A percentile compares a stretch with the other conserved stretches of the same genome.
phyloP scores from a whole-genome alignment of 73 alveolate genomes.

The Effrenium voratum region DNA sequence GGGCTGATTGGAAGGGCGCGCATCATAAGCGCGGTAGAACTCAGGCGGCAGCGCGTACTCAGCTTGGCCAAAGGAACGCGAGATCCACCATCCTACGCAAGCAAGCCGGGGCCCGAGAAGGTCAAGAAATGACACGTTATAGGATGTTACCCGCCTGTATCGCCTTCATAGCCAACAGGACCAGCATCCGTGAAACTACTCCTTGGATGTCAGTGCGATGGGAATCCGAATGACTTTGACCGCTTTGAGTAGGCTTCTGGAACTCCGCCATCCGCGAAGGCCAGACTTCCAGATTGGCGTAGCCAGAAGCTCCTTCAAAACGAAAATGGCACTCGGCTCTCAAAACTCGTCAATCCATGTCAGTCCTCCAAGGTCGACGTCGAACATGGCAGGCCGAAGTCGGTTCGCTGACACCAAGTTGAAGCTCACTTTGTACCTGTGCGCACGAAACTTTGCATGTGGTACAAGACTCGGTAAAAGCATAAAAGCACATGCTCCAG shows the following conservation, averaged over 20 bases:
- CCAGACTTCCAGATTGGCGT: conserved; percentile 84
- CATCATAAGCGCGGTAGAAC: conserved; percentile 74
- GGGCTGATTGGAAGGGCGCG: conserved; percentile 26
- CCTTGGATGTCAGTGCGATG: neutral
- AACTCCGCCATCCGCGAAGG: neutral
- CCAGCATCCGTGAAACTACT: conserved; percentile 41
- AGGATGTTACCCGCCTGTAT: no score
- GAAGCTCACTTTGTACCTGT: no score
- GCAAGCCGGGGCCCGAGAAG: neutral
- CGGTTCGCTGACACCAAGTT: no score
- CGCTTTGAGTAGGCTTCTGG: neutral
- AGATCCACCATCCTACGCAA: conserved; percentile 57
- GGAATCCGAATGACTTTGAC: neutral
- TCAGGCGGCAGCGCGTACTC: conserved; percentile 67
- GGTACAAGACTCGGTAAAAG: no score
- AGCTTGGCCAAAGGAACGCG: neutral
- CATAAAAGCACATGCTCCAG: neutral
- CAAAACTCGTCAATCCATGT: no score
- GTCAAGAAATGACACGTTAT: neutral
- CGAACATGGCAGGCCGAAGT: no score
- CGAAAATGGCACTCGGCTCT: neutral
- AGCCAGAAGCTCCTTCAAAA: neutral
- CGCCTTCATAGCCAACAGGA: conserved; percentile 61
- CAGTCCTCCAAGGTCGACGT: no score
- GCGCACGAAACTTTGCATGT: no score